These are phyloP conservation scores for Pistacia integerrima DNA, from an alignment of 345 rosid species.

Conservation along the genomic window DNA sequence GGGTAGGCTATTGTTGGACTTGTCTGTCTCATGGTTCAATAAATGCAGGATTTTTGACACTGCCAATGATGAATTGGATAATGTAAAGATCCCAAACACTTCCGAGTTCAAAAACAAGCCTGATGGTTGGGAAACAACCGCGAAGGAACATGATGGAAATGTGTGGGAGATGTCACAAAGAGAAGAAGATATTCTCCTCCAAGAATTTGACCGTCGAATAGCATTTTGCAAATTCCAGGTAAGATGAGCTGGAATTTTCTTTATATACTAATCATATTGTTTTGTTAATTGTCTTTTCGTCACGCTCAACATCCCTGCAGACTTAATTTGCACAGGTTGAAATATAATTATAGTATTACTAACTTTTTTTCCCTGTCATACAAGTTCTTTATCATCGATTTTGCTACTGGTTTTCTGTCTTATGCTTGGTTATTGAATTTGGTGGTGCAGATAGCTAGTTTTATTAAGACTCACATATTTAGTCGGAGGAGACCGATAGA, in stretches of 20 bases:
- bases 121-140: conserved; percentile 94
- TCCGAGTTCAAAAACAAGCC: conserved; percentile 82
- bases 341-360: neutral
- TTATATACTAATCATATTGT: neutral
- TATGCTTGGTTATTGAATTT: conserved; percentile 9
- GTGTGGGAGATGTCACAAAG: conserved; percentile 98
- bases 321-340: neutral
- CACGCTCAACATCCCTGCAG: neutral
- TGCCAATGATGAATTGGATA: conserved; percentile 59
- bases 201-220: conserved; percentile 88
- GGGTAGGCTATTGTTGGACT: neutral
- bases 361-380: neutral
- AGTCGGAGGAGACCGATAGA: conserved; percentile 95
- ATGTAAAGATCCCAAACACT: conserved; percentile 52
- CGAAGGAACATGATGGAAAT: conserved; percentile 79
- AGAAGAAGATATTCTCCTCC: conserved; percentile 92
- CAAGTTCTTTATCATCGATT: neutral
- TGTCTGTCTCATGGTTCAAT: neutral
- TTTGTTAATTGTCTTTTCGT: neutral
- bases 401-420: neutral
- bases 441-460: conserved; percentile 82
- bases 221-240: conserved; percentile 96
- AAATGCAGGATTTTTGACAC: conserved; percentile 75
- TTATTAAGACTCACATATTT: conserved; percentile 89
- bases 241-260: conserved; percentile 3